Percentiles rank a stretch among this genome's conserved stretches.
Evolutionary conservation across 495 filamentous ascomycete species (phyloP).

Genomic region (Aspergillus diversus): DNA sequence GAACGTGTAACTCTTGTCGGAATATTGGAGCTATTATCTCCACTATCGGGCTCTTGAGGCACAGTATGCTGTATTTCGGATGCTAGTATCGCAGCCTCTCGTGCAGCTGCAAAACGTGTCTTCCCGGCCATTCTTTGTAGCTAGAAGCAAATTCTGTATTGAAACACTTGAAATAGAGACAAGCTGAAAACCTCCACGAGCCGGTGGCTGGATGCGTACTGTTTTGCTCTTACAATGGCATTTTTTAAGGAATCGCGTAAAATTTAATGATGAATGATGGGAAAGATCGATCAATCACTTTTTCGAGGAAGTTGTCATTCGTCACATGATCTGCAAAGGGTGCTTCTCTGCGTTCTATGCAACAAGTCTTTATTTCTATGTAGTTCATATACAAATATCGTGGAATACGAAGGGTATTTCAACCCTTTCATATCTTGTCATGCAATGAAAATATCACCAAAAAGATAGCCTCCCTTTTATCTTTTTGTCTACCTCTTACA

Average conservation of each 20-base stretch:
- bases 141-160: not conserved
- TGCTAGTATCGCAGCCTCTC: conserved; percentile 25
- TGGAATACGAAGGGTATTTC: conserved; percentile 17
- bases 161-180: too few relatives aligned
- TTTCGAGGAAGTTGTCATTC: not conserved
- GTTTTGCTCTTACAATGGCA: not conserved
- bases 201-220: not conserved
- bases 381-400: conserved; percentile 8
- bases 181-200: too few relatives aligned
- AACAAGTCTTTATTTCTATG: not conserved
- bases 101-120: conserved; percentile 31
- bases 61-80: conserved; percentile 10
- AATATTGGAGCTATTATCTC: not conserved
- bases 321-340: conserved; percentile 17
- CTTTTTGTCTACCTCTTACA: conserved; percentile 26
- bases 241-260: not conserved
- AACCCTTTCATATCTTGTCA: conserved; percentile 20
- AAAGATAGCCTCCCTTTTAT: conserved; percentile 24
- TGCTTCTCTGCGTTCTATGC: not conserved
- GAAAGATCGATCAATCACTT: conserved; percentile 2
- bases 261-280: not conserved
- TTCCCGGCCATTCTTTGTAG: conserved; percentile 21
- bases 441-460: conserved; percentile 24
- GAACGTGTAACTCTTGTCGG: conserved; percentile 8
- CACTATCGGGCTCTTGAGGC: conserved; percentile 6